Conservation (phyloP, 345 rosid species). For the Gossypium turneri region DNA sequence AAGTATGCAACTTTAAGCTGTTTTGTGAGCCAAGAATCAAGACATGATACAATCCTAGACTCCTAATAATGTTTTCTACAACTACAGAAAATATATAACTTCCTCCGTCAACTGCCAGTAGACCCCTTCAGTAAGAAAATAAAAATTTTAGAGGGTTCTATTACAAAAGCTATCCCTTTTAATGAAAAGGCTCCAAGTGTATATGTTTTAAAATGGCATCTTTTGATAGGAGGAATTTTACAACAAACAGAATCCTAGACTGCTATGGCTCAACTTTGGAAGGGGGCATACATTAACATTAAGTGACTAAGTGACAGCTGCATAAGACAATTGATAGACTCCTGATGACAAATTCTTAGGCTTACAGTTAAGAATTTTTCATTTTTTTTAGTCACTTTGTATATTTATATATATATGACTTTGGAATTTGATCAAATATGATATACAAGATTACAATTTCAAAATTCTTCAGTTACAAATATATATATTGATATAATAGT, state of each 20-base stretch:
- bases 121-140: not conserved
- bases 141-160: not conserved
- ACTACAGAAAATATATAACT: not conserved
- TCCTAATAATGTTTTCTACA: not conserved
- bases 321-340: too few species aligned
- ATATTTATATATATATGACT: too few species aligned
- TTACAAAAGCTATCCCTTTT: not conserved
- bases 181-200: not conserved
- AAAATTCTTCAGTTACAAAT: not conserved
- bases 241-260: conserved; percentile 5
- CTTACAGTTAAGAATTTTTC: too few species aligned
- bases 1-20: not conserved
- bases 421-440: too few species aligned
- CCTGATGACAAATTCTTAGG: too few species aligned
- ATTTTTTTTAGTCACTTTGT: too few species aligned
- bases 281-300: not conserved
- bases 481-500: too few species aligned
- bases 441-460: too few species aligned
- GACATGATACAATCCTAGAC: not conserved
- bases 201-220: not conserved
- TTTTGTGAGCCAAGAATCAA: not conserved
- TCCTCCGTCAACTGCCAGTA: not conserved
- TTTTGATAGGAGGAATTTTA: not conserved
- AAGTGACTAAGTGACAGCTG: too few species aligned
- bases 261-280: not conserved